These are phyloP conservation scores for Xylariaceae sp. DNA, from an alignment of 2,329 filamentous ascomycete species.

Conservation along the genomic window DNA sequence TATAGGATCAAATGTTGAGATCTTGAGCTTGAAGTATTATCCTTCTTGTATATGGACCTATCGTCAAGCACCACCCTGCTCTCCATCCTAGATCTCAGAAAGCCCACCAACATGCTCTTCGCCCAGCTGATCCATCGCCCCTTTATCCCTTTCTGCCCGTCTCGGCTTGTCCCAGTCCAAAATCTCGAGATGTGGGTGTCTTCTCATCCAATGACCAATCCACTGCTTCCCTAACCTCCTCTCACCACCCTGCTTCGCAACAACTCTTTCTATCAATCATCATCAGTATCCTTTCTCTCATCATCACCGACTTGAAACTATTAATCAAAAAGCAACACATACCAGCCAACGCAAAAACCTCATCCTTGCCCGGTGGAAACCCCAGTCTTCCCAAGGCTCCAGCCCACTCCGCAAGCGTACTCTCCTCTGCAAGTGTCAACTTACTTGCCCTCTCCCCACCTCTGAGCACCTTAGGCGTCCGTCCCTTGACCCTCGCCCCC, in stretches of 20 bases:
- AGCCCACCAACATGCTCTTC: too few species aligned
- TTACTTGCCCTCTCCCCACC: constrained; percentile 14
- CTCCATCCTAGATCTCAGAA: too few species aligned
- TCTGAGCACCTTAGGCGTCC: constrained; percentile 18
- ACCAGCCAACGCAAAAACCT: constrained; percentile 22
- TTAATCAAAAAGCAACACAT: constrained; percentile 6
- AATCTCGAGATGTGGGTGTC: constrained; percentile 20
- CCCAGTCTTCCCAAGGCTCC: constrained; percentile 20
- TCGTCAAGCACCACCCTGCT: too few species aligned
- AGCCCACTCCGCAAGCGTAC: constrained; percentile 25
- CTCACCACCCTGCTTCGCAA: constrained; percentile 12
- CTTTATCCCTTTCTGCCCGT: neutral
- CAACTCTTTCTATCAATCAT: too few species aligned
- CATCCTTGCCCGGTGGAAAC: constrained; percentile 23
- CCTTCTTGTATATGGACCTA: too few species aligned
- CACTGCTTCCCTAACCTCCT: constrained; percentile 25
- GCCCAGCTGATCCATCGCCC: neutral
- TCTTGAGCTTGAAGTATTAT: too few species aligned
- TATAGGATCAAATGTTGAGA: too few species aligned
- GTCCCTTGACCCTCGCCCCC: constrained; percentile 19
- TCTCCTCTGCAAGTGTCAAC: constrained; percentile 23
- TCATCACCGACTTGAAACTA: too few species aligned
- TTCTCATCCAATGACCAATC: constrained; percentile 25
- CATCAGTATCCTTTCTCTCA: too few species aligned
- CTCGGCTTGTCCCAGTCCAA: constrained; percentile 17